Evolutionary conservation across 2,329 filamentous ascomycete genomes (phyloP).

Genomic region (Diaporthe longicolla): DNA sequence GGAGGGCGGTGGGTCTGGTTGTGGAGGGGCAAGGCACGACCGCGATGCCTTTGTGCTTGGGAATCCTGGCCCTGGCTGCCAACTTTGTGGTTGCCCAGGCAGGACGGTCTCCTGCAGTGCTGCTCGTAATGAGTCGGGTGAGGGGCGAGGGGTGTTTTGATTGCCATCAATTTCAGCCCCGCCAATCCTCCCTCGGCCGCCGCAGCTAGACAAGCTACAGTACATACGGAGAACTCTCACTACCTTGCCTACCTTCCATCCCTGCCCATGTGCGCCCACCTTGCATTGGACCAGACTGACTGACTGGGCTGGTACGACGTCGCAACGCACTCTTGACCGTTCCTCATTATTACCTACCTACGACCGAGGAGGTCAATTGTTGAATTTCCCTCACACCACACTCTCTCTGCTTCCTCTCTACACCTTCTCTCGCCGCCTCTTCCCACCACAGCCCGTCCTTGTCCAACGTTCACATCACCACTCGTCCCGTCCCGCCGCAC

Average conservation of each 20-base stretch:
- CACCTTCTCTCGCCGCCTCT: background rate
- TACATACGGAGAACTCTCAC: too few species aligned
- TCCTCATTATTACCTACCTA: conserved; percentile 21
- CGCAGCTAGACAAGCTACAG: conserved; percentile 22
- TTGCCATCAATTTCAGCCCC: conserved; percentile 38
- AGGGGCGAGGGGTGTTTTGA: conserved; percentile 38
- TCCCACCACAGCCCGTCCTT: background rate
- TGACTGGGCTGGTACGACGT: conserved; percentile 10
- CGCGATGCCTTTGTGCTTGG: conserved; percentile 13
- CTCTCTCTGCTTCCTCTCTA: background rate
- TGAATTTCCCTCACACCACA: background rate
- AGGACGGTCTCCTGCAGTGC: background rate
- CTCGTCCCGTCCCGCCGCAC: conserved; percentile 5
- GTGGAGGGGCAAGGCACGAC: conserved; percentile 26
- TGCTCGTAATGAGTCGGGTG: conserved; percentile 33
- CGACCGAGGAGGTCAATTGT: background rate
- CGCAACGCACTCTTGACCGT: conserved; percentile 11
- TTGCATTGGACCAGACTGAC: background rate
- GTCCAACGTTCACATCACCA: background rate
- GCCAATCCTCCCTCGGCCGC: conserved; percentile 26
- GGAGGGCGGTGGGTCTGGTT: conserved; percentile 12
- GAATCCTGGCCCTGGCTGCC: conserved; percentile 28
- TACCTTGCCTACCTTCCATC: too few species aligned
- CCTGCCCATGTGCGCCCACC: background rate
- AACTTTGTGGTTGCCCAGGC: conserved; percentile 24